These are phyloP conservation scores for Tetrapisispora fleetii DNA, from an alignment of 805 yeast genomes.

Conservation along the genomic window DNA sequence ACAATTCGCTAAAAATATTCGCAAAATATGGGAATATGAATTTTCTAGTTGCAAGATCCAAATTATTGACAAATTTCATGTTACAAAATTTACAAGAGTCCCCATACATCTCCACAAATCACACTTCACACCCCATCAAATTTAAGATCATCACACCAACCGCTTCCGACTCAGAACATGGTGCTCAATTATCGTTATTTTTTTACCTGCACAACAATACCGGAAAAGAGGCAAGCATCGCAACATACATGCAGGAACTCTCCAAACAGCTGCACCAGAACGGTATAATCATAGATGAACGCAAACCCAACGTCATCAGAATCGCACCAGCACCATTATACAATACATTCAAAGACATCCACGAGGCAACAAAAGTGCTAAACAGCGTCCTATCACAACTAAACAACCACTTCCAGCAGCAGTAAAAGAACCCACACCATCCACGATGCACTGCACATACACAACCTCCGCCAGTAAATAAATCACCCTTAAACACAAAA, in stretches of 20 bases:
- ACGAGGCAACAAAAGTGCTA: constrained; percentile 35
- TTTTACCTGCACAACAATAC: constrained; percentile 33
- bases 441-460: too few relatives aligned
- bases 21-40: constrained; percentile 54
- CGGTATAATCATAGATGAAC: constrained; percentile 78
- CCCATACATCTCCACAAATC: constrained; percentile 21
- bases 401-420: too few relatives aligned
- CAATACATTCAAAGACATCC: constrained; percentile 63
- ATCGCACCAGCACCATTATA: constrained; percentile 83
- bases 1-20: constrained; percentile 55
- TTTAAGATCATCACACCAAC: constrained; percentile 71
- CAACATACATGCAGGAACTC: constrained; percentile 31
- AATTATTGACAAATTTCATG: constrained; percentile 48
- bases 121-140: constrained; percentile 18
- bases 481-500: too few relatives aligned
- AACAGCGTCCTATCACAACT: constrained; percentile 29
- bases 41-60: constrained; percentile 45
- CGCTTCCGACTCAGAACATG: constrained; percentile 45
- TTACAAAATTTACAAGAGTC: constrained; percentile 39
- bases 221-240: constrained; percentile 18
- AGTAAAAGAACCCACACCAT: too few relatives aligned
- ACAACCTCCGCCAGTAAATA: too few relatives aligned
- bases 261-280: constrained; percentile 32
- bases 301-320: constrained; percentile 84
- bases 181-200: constrained; percentile 72